Evolutionary conservation across 352 stramenopile genomes (phyloP).

Genomic region (Pythium graminicola): DNA sequence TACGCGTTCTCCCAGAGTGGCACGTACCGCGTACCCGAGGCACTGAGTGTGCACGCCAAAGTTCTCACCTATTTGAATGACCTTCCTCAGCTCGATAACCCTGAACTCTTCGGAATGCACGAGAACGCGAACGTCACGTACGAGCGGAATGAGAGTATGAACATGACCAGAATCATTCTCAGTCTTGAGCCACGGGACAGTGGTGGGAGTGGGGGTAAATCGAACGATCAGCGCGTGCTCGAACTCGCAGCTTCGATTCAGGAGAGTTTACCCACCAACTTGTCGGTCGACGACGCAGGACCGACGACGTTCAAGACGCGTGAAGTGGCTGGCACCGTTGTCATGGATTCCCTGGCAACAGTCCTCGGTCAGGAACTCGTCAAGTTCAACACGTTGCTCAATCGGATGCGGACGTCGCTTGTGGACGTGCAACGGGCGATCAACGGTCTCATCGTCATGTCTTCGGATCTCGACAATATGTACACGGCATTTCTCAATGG

Average conservation of each 20-base stretch:
- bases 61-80: conserved; percentile 78
- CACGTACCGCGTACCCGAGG: conserved; percentile 77
- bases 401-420: conserved; percentile 77
- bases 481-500: conserved; percentile 92
- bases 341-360: conserved; percentile 91
- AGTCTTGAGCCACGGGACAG: conserved; percentile 85
- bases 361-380: conserved; percentile 92
- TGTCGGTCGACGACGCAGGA: conserved; percentile 84
- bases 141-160: conserved; percentile 86
- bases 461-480: conserved; percentile 94
- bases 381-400: conserved; percentile 91
- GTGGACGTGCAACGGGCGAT: conserved; percentile 74
- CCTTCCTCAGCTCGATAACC: conserved; percentile 85
- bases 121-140: conserved; percentile 95
- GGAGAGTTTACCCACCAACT: conserved; percentile 41
- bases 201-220: conserved; percentile 38
- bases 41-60: conserved; percentile 32
- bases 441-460: conserved; percentile 92
- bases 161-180: conserved; percentile 86
- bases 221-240: conserved; percentile 83
- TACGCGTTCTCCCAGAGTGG: conserved; percentile 89
- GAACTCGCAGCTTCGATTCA: conserved; percentile 66
- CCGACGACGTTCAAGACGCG: conserved; percentile 90
- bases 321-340: conserved; percentile 62
- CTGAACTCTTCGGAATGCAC: conserved; percentile 95